phyloP scores from a whole-genome alignment of 805 yeast species.

The Metschnikowia santaceciliae region DNA sequence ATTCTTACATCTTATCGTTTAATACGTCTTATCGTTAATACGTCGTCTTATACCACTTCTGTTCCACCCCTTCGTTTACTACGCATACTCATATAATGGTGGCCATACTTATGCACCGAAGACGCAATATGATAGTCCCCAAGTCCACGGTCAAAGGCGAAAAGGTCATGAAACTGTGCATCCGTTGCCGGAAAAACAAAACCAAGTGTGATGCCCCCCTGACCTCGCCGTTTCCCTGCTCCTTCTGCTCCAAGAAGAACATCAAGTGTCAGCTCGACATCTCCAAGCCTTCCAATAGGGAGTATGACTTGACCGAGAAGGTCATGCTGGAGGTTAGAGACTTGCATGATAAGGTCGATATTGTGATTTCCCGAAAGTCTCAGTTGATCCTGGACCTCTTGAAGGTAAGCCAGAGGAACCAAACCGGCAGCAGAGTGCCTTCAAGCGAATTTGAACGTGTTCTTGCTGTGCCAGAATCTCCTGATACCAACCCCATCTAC shows the following conservation, averaged over 20 bases:
- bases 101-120: conserved; percentile 16
- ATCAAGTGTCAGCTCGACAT: conserved; percentile 52
- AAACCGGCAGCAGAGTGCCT: neutral
- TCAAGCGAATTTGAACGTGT: neutral
- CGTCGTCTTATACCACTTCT: neutral
- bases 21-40: too few species aligned
- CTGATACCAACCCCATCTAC: conserved; percentile 6
- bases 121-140: conserved; percentile 12
- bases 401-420: neutral
- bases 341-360: conserved; percentile 14
- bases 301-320: conserved; percentile 13
- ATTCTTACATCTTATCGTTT: too few species aligned
- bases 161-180: conserved; percentile 48
- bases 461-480: conserved; percentile 3
- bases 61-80: neutral
- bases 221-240: conserved; percentile 53
- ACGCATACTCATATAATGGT: conserved; percentile 9
- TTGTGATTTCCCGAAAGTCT: conserved; percentile 10
- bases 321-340: conserved; percentile 13
- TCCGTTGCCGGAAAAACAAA: conserved; percentile 62
- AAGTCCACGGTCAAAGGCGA: conserved; percentile 14
- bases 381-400: conserved; percentile 9
- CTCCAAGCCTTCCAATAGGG: conserved; percentile 26
- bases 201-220: conserved; percentile 57
- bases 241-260: conserved; percentile 51